Evolutionary conservation across 805 yeast species (phyloP).

Genomic region (Metschnikowia continentalis): DNA sequence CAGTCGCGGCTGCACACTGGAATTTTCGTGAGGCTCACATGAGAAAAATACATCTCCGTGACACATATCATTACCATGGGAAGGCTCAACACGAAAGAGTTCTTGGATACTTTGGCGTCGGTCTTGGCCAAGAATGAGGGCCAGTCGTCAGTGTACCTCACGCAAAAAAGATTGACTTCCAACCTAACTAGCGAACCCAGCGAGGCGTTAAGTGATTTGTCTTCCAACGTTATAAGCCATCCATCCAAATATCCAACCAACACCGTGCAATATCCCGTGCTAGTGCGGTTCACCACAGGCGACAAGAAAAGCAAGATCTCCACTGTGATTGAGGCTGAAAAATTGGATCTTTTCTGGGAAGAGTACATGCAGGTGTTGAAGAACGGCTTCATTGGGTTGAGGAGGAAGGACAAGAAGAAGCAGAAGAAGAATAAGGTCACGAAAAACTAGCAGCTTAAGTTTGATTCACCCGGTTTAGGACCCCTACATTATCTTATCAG

Average conservation of each 20-base stretch:
- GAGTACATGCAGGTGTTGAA: conserved; percentile 69
- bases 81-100: conserved; percentile 30
- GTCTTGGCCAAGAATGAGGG: conserved; percentile 26
- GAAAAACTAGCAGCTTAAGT: conserved; percentile 12
- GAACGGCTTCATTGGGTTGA: conserved; percentile 67
- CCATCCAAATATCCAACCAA: conserved; percentile 18
- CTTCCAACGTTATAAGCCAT: conserved; percentile 29
- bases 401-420: conserved; percentile 78
- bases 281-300: conserved; percentile 48
- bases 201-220: conserved; percentile 23
- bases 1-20: conserved; percentile 1
- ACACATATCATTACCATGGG: conserved; percentile 20
- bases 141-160: conserved; percentile 52
- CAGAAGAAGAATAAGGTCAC: conserved; percentile 44
- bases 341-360: conserved; percentile 71
- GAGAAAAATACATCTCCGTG: neutral
- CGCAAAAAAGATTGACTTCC: conserved; percentile 49
- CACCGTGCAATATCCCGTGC: conserved; percentile 49
- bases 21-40: neutral
- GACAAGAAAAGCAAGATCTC: conserved; percentile 56
- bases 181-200: conserved; percentile 10
- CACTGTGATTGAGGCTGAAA: conserved; percentile 62
- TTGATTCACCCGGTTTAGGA: neutral
- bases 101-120: conserved; percentile 22
- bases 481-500: neutral